These are phyloP conservation scores for Martiniozyma abietophila DNA, from an alignment of 805 yeast species.

Conservation along the genomic window DNA sequence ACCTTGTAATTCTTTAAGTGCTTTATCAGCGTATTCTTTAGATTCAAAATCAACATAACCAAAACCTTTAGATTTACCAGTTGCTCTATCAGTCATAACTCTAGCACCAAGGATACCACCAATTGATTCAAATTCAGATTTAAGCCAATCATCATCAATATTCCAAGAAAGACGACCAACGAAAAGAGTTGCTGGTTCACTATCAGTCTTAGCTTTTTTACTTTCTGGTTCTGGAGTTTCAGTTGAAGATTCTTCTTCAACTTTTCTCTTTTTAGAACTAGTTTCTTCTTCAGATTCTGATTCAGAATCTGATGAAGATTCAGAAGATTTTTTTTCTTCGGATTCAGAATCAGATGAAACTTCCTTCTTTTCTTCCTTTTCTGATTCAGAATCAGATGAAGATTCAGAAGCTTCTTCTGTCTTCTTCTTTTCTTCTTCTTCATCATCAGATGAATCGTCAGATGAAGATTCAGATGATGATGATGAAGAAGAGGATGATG, in stretches of 20 bases:
- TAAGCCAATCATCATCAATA: conserved; percentile 91
- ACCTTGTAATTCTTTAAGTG: conserved; percentile 78
- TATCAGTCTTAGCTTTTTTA: conserved; percentile 41
- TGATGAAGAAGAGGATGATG: conserved; percentile 16
- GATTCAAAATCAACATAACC: conserved; percentile 92
- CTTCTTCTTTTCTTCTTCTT: conserved; percentile 7
- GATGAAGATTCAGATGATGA: conserved; percentile 16
- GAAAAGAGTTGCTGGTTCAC: conserved; percentile 80
- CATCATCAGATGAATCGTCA: conserved; percentile 19
- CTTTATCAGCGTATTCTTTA: conserved; percentile 74
- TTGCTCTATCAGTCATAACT: conserved; percentile 81
- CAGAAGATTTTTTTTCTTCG: too few relatives aligned
- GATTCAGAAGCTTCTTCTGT: conserved; percentile 7
- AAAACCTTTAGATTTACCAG: conserved; percentile 90
- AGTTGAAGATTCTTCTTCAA: conserved; percentile 25
- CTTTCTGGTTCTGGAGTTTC: conserved; percentile 30
- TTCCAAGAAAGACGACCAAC: conserved; percentile 98
- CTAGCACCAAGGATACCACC: conserved; percentile 87
- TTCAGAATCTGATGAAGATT: conserved; percentile 16
- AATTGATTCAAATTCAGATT: conserved; percentile 67
- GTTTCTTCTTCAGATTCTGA: conserved; percentile 26
- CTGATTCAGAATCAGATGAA: conserved; percentile 11
- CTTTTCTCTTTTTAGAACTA: conserved; percentile 32
- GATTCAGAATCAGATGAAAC: conserved; percentile 11
- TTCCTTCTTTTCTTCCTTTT: conserved; percentile 12